Base-by-base conservation (phyloP, 2,329 filamentous ascomycete genomes). In the Cladophialophora immunda region DNA sequence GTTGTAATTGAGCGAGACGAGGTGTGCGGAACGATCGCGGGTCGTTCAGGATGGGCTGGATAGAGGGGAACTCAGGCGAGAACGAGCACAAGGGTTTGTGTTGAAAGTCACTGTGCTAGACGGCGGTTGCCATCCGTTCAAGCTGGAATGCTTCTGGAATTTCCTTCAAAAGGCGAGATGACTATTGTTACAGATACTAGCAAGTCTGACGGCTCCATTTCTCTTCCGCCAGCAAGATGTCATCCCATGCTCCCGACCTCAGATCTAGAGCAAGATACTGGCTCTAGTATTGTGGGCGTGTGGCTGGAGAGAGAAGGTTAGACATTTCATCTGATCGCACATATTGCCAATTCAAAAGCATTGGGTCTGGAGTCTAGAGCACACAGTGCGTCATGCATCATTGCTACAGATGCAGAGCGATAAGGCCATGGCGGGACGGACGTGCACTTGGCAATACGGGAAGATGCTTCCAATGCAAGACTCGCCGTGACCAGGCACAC, bases 1-100 rank as follows among this genome's bases (percentile, higher is more conserved):
- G 64, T 45, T 71, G 58, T 67, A 68, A 57, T 25, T 25, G 45
- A 50, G 45, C 17, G 38, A 19, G 17, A 45, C 38, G 13, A 45
- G 38, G 9, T 19, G 19, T 45, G 7, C 11, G n/a, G 17, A 9
- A 19, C 38, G 17, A 19, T 45, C 32, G 2, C 13, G 32, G 32
- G 32, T 34, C 32, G 32, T 34, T 34, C 32, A 11, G 13, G 4
- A 13, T 34, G 32, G 9, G 32, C 2, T 11, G 32, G 30, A 32
- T 34, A 34, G 4, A 34, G 38, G n/a, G 5, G 5, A 45, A 45
- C n/a, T n/a, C 8, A 19, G 17, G 38, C 38, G 13, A 19, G 19
- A 45, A n/a, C 7, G n/a, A 50, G 9, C 11, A 13, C 13, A 9
- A 15, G 45, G 45, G 41, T 9, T 11, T 27, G 45, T 6, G 45